phyloP scores from a whole-genome alignment of 768 basidiomycete genomes.

The Phlegmacium glaucopus region DNA sequence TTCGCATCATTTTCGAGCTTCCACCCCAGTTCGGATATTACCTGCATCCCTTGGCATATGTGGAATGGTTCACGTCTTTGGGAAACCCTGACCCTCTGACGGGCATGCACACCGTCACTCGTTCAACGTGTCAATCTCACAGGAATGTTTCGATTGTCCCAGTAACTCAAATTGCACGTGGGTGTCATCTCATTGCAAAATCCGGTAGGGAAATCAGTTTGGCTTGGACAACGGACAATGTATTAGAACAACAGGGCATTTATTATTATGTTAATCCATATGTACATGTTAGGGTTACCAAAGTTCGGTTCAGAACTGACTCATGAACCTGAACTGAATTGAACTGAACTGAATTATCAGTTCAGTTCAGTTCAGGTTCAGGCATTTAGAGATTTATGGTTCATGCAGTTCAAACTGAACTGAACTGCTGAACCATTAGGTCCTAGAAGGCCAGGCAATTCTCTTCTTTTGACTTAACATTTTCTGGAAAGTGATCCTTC shows the following conservation, averaged over 20 bases:
- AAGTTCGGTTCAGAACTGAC: no score
- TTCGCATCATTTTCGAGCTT: slow-evolving; percentile 14
- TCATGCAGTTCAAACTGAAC: no score
- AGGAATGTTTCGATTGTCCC: slow-evolving; percentile 15
- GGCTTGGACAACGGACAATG: neutral
- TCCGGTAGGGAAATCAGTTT: neutral
- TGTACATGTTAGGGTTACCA: no score
- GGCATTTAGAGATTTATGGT: no score
- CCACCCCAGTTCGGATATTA: slow-evolving; percentile 8
- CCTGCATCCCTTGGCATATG: slow-evolving; percentile 16
- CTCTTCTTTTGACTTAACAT: no score
- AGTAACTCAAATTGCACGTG: neutral
- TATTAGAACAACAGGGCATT: neutral
- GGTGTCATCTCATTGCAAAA: neutral
- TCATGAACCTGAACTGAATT: no score
- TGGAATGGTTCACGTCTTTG: slow-evolving; percentile 23
- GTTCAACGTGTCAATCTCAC: slow-evolving; percentile 8
- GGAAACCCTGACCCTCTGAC: slow-evolving; percentile 7
- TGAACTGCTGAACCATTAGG: no score
- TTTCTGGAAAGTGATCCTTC: no score
- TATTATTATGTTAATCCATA: neutral
- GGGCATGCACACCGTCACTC: slow-evolving; percentile 12
- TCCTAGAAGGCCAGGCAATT: no score
- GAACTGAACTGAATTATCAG: no score
- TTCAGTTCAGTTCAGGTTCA: no score